phyloP scores from a whole-genome alignment of 768 basidiomycete genomes.

The Naganishia vaughanmartiniae region DNA sequence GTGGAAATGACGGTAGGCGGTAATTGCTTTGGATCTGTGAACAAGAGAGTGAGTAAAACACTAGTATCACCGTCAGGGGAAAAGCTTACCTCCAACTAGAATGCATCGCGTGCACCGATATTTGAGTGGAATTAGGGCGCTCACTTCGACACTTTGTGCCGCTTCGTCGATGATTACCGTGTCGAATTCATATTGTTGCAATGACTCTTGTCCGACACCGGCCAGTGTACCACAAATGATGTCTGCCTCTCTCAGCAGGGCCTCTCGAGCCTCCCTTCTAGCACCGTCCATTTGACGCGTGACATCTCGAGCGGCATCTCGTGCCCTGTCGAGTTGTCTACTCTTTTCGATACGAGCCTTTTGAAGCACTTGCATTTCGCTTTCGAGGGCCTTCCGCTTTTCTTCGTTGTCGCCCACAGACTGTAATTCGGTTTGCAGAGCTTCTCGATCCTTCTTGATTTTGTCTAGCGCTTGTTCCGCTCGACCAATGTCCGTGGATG shows the following conservation, averaged over 20 bases:
- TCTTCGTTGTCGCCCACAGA: slow-evolving; percentile 61
- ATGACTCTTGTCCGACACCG: slow-evolving; percentile 82
- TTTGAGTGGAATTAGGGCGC: slow-evolving; percentile 89
- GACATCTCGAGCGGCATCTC: slow-evolving; percentile 79
- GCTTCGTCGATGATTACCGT: slow-evolving; percentile 98
- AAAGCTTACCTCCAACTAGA: slow-evolving; percentile 76
- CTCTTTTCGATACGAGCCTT: slow-evolving; percentile 64
- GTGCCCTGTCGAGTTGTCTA: slow-evolving; percentile 69
- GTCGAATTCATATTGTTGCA: slow-evolving; percentile 80
- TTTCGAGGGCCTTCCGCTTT: slow-evolving; percentile 61
- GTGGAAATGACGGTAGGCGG: slow-evolving; percentile 82
- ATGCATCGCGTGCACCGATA: slow-evolving; percentile 78
- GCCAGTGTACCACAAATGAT: slow-evolving; percentile 92
- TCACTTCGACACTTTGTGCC: slow-evolving; percentile 91
- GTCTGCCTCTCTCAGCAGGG: slow-evolving; percentile 83
- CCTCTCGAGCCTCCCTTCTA: slow-evolving; percentile 67
- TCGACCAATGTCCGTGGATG: slow-evolving; percentile 58
- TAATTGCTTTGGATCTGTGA: slow-evolving; percentile 64
- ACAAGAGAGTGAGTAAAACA: neutral
- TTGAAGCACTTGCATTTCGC: slow-evolving; percentile 68
- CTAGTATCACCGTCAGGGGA: slow-evolving; percentile 24
- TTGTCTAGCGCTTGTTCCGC: slow-evolving; percentile 70
- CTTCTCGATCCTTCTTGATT: slow-evolving; percentile 62
- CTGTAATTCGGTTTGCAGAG: slow-evolving; percentile 65
- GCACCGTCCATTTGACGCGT: slow-evolving; percentile 77